Conservation (phyloP, 73 alveolate genomes). For the Tetrahymena borealis region DNA sequence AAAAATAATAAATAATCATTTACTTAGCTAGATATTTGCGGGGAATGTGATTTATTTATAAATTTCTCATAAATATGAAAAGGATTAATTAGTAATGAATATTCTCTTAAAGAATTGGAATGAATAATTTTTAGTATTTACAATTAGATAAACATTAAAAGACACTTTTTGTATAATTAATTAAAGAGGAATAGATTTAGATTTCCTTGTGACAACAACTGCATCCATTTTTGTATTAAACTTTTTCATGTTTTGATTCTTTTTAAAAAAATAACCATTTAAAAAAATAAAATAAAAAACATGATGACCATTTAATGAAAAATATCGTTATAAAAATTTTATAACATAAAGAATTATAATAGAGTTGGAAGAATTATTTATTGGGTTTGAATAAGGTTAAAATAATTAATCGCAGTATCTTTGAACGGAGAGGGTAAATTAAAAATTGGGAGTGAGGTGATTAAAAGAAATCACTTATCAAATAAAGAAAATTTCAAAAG, state of each 20-base stretch:
- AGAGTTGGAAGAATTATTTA: neutral
- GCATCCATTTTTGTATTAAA: no score
- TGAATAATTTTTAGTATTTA: no score
- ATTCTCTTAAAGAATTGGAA: no score
- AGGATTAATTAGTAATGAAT: no score
- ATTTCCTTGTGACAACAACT: no score
- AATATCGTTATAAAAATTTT: neutral
- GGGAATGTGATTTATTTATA: neutral
- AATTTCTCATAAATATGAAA: no score
- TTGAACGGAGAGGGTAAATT: slow-evolving; percentile 1
- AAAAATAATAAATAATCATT: neutral
- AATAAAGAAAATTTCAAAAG: neutral
- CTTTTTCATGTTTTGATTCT: neutral
- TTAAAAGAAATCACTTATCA: neutral
- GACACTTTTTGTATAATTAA: no score
- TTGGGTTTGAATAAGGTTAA: neutral
- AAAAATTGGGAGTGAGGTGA: slow-evolving; percentile 2
- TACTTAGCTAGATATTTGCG: neutral
- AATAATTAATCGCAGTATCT: slow-evolving; percentile 1
- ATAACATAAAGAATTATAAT: neutral
- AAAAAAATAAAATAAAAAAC: neutral
- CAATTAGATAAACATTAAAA: no score
- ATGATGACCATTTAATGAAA: neutral
- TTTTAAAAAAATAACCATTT: neutral
- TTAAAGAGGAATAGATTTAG: no score